Evolutionary conservation across 345 rosid genomes (phyloP), one percentile per base, ranked within the genome.

Genomic region (Noccaea bulbosa): DNA sequence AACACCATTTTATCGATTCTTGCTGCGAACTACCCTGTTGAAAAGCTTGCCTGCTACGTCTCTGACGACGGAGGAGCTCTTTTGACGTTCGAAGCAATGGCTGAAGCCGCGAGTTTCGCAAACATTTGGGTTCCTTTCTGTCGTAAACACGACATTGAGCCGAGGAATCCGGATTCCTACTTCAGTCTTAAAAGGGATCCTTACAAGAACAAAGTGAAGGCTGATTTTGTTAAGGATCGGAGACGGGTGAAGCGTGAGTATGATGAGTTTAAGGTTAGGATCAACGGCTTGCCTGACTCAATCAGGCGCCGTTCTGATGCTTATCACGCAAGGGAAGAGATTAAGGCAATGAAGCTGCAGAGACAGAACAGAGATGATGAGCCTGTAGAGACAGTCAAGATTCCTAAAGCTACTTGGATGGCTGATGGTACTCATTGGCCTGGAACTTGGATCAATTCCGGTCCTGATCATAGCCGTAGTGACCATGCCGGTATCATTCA

Each of bases 351-450:
- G 98, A 93, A 91, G 83, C 77, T 80, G 71, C 92, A 85, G 81
- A 87, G 96, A 71, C 86, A 89, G 84, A 88, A 82, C 70, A 79
- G 78, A 67, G 87, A 86, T 65, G 98, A 89, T 60, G 80, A 77
- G 22, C 83, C 87, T 48, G 76, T 79, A n/a, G 97, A 93, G 79
- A 73, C 70, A 40, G 85, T 87, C 71, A 91, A 93, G 88, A 86
- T 93, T 77, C 95, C 97, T 14, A 93, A 91, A 78, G 98, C 98
- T 11, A 93, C 98, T 4, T 93, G 98, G 98, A 93, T 93, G 98
- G 98, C 98, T 51, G 98, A 93, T 82, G 92, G 96, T 47, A 91
- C 98, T 58, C 96, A 93, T 65, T 93, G 98, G 98, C 98, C 98
- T 12, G 98, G 98, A 30, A 87, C 92, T 80, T 93, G 98, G 98